Base-by-base conservation (phyloP, 768 basidiomycete species). In the Suillus luteus region DNA sequence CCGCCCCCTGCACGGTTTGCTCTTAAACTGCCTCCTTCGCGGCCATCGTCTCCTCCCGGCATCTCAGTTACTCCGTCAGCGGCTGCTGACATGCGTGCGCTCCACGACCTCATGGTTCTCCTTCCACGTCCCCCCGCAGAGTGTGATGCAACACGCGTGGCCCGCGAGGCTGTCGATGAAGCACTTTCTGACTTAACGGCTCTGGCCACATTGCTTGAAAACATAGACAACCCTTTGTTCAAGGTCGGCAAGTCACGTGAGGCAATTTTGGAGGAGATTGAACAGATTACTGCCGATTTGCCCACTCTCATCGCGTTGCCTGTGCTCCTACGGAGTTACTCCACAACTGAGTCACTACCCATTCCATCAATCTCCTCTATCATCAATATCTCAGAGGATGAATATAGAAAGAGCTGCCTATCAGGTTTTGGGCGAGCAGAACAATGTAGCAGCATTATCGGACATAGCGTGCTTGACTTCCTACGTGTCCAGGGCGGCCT, bases 101-200 rank as follows among this genome's bases (percentile, higher is more conserved):
- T 92, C n/a, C 85, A 78, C 71, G 85, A 89, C 52, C 78, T 91
- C 33, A 77, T 93, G 51, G 78, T 73, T 52, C 73, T 76, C 31
- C 79, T 93, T 41, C 90, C 92, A 24, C 83, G 85, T 10, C 91
- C 92, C 38, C 71, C 67, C 15, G 75, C 76, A n/a, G 81, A 81
- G 57, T 82, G 79, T 37, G 80, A 79, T 65, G 71, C 76, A 11
- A 82, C 83, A 11, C 78, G 78, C 31, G 73, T 91, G 10, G 92
- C 92, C n/a, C 81, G 82, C 46, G 92, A 94, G 72, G 92, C 90
- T 6, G 91, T 93, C 11, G 87, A 90, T 61, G 92, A 93, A 69
- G 92, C 90, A 2, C 86, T 89, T 67, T 84, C 83, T 61, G 88
- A 86, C 17, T 76, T 93, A 33, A 77, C 80, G 67, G 82, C 85